These are phyloP conservation scores for Cryptococcus sp. DNA, from an alignment of 1,284 basidiomycete species.

Conservation along the genomic window DNA sequence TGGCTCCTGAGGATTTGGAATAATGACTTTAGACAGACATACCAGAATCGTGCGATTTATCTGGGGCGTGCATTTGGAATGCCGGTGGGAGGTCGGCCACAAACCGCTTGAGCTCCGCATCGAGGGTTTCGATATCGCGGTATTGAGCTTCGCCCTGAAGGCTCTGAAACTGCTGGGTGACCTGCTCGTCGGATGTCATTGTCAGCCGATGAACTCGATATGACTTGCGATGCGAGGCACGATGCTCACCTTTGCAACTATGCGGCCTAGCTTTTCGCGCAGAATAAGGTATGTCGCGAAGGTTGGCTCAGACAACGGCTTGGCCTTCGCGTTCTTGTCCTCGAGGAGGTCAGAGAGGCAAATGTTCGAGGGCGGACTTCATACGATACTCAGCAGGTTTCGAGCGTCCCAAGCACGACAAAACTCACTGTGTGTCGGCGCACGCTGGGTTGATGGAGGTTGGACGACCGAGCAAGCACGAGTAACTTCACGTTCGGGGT, in stretches of 20 bases:
- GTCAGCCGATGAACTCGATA: neutral
- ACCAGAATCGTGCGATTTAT: conserved; percentile 41
- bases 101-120: conserved; percentile 79
- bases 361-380: conserved; percentile 67
- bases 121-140: conserved; percentile 74
- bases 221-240: neutral
- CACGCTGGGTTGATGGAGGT: conserved; percentile 57
- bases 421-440: conserved; percentile 55
- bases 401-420: too few species aligned
- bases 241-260: conserved; percentile 67
- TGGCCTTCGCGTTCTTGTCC: conserved; percentile 35
- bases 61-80: conserved; percentile 34
- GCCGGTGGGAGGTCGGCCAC: conserved; percentile 68
- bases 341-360: conserved; percentile 62
- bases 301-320: conserved; percentile 63
- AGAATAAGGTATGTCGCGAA: conserved; percentile 83
- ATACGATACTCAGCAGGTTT: neutral
- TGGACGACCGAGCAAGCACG: conserved; percentile 84
- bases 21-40: conserved; percentile 12
- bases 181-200: conserved; percentile 37
- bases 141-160: conserved; percentile 75
- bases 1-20: neutral
- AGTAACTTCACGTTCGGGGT: conserved; percentile 62
- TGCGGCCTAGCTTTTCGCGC: conserved; percentile 76
- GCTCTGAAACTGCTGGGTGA: conserved; percentile 90